phyloP scores from a whole-genome alignment of 2,329 filamentous ascomycete genomes.

The Paecilomyces sp. region DNA sequence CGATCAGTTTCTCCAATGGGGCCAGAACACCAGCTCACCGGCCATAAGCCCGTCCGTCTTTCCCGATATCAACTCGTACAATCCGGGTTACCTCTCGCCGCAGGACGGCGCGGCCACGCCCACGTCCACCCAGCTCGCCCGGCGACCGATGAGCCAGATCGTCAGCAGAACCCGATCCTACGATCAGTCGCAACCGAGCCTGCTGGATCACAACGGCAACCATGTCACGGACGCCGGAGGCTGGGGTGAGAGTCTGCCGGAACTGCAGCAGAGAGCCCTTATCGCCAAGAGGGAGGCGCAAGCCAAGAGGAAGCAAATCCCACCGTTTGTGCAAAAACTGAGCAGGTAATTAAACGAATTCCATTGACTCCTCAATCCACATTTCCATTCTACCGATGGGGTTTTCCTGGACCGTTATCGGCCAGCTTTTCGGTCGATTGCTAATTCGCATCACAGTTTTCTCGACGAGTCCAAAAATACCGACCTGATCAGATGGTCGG shows the following conservation, averaged over 20 bases:
- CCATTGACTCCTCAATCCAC: too few species aligned
- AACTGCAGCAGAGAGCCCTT: conserved; percentile 71
- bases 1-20: conserved; percentile 52
- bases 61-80: conserved; percentile 34
- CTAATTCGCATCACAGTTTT: conserved; percentile 54
- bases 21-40: conserved; percentile 33
- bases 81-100: conserved; percentile 27
- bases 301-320: conserved; percentile 88
- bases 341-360: conserved; percentile 63
- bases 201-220: conserved; percentile 20
- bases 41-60: conserved; percentile 22
- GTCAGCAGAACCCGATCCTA: conserved; percentile 30
- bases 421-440: conserved; percentile 5
- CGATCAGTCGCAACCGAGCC: conserved; percentile 23
- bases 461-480: conserved; percentile 89
- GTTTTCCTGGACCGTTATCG: too few species aligned
- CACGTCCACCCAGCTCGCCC: conserved; percentile 36
- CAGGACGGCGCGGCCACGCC: conserved; percentile 41
- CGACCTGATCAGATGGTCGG: conserved; percentile 93
- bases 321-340: conserved; percentile 94
- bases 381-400: too few species aligned
- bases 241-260: conserved; percentile 60
- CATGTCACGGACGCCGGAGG: conserved; percentile 28
- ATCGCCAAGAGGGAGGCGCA: conserved; percentile 82
- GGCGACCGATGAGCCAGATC: conserved; percentile 31